Base-by-base conservation (phyloP, 306 rosid genomes). In the Astragalus glycyphyllos region DNA sequence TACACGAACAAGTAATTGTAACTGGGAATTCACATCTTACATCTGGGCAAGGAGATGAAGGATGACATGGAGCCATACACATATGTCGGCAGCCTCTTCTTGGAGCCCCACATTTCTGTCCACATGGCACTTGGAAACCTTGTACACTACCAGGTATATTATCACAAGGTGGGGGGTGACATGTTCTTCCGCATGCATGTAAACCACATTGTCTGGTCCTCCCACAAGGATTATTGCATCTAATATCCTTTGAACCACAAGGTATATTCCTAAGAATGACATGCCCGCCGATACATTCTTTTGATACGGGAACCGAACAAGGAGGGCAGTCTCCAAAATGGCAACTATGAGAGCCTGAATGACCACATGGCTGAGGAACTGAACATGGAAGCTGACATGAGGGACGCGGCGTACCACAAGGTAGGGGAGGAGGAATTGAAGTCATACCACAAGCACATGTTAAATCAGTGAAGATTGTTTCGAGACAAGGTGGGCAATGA, bases 241-340 rank as follows among this genome's bases (percentile, higher is more conserved):
- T 85, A 54, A 92, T 92, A 77, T 92, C 96, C 86, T 84, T 86
- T 3, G 98, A 92, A 42, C 98, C 96, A 51, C 98, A 92, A 61
- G 98, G 98, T 69, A 90, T 90, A 79, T 92, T 92, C 79, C 97
- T 79, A 41, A 92, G 97, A 76, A 92, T 85, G 23, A 90, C 93
- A 81, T 92, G 98, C 35, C 97, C 97, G 11, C 98, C 97, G 35
- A 92, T 76, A 72, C 98, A 92, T 68, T 92, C 96, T 81, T 92
- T 92, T n/a, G 98, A 88, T 58, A 90, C 80, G 4, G 98, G 98
- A 77, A 92, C 96, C 0, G 97, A 81, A 82, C 98, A 92, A 29
- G 97, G 96, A 5, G 97, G 91, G 71, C 98, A 92, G 51, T 90
- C 97, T 71, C 98, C 98, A 74, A 90, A 90, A 82, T 92, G 98